Evolutionary conservation across 495 filamentous ascomycete species (phyloP).

Genomic region (Penicillium desertorum): DNA sequence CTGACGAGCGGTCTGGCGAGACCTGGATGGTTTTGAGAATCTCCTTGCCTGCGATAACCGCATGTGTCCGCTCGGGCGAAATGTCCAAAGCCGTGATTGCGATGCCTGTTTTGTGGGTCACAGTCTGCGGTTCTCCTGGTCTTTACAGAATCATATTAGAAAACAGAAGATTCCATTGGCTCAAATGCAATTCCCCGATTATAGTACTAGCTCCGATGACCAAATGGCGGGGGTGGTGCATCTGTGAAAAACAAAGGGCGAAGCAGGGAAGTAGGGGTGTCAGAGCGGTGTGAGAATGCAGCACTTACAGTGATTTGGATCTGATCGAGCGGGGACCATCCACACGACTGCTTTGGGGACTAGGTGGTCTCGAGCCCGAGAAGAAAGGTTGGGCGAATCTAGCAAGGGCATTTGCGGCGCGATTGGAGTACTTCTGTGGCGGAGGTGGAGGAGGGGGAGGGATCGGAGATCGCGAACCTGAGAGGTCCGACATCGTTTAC

Average conservation of each 20-base stretch:
- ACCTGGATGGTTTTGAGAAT: slow-evolving; percentile 81
- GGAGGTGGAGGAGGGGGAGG: slow-evolving; percentile 54
- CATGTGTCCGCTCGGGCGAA: slow-evolving; percentile 72
- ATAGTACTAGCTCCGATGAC: slow-evolving; percentile 10
- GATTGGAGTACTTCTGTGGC: slow-evolving; percentile 50
- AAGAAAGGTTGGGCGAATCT: slow-evolving; percentile 59
- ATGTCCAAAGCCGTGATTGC: slow-evolving; percentile 75
- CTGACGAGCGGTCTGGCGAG: slow-evolving; percentile 65
- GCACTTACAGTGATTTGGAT: slow-evolving; percentile 45
- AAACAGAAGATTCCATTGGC: slow-evolving; percentile 10
- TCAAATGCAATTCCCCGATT: slow-evolving; percentile 9
- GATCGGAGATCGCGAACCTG: slow-evolving; percentile 37
- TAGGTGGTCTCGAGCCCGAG: slow-evolving; percentile 55
- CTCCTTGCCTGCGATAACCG: slow-evolving; percentile 77
- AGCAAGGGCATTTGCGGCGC: slow-evolving; percentile 55
- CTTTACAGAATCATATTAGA: slow-evolving; percentile 37
- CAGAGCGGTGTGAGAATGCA: slow-evolving; percentile 29
- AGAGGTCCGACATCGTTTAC: slow-evolving; percentile 47
- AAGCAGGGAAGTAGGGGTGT: not conserved
- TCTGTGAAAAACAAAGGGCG: not conserved
- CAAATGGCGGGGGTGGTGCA: slow-evolving; percentile 12
- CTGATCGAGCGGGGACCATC: slow-evolving; percentile 42
- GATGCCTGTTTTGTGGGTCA: slow-evolving; percentile 67
- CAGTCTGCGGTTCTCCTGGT: slow-evolving; percentile 69
- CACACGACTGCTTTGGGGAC: slow-evolving; percentile 44